Evolutionary conservation across 208 protist species (phyloP).

Genomic region (Naegleria gruberi): DNA sequence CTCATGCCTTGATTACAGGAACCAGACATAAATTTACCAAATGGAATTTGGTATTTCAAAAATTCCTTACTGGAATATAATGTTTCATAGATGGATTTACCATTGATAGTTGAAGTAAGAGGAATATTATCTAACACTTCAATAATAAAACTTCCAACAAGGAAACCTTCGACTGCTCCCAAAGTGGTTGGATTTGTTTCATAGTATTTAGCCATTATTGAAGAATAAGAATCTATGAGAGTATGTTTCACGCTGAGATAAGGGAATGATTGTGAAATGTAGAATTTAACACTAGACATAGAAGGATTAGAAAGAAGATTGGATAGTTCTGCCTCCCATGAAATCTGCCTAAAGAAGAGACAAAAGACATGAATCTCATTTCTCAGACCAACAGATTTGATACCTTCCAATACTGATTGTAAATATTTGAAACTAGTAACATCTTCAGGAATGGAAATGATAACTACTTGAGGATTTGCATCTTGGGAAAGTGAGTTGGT

Average conservation of each 20-base stretch:
- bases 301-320: neutral
- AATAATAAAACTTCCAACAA: neutral
- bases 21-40: neutral
- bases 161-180: neutral
- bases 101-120: neutral
- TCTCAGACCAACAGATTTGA: neutral
- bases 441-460: neutral
- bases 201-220: neutral
- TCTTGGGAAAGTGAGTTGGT: neutral
- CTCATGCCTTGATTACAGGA: neutral
- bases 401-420: neutral
- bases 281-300: neutral
- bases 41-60: neutral
- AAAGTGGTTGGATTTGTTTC: neutral
- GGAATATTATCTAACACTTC: neutral
- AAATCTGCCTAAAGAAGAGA: neutral
- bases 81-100: neutral
- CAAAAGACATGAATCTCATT: neutral
- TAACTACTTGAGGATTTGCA: neutral
- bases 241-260: neutral
- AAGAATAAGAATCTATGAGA: neutral
- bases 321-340: neutral
- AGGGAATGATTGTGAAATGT: neutral
- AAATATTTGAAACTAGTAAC: neutral
- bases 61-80: neutral